These are phyloP conservation scores for Penicillium sp. DNA, from an alignment of 2,329 filamentous ascomycete species.

Conservation along the genomic window DNA sequence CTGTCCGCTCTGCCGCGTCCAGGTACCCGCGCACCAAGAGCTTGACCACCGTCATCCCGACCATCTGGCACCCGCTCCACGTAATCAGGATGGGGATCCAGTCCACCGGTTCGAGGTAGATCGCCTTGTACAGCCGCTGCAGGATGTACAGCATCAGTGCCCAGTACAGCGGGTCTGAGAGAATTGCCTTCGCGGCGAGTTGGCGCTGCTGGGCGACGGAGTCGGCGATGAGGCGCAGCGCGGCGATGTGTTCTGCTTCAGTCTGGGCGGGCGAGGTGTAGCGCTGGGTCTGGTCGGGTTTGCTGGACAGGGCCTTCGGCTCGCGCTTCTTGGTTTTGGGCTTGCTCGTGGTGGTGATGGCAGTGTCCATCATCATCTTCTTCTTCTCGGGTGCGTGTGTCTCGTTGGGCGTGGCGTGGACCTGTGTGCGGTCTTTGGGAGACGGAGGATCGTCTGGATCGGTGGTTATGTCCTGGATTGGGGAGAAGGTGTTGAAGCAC, in stretches of 20 bases:
- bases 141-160: conserved; percentile 20
- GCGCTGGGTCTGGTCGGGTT: not conserved
- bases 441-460: too few relatives aligned
- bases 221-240: conserved; percentile 72
- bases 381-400: too few relatives aligned
- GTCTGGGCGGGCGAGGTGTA: not conserved
- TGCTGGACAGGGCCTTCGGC: not conserved
- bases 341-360: too few relatives aligned
- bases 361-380: too few relatives aligned
- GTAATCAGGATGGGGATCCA: not conserved
- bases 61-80: not conserved
- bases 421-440: too few relatives aligned
- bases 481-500: too few relatives aligned
- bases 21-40: not conserved
- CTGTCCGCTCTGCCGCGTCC: conserved; percentile 6
- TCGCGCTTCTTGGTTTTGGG: too few relatives aligned
- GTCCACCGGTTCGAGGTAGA: conserved; percentile 32
- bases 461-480: too few relatives aligned
- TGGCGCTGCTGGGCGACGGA: conserved; percentile 80
- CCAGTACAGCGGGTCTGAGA: conserved; percentile 56
- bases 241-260: conserved; percentile 62
- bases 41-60: conserved; percentile 48
- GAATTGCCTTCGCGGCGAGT: conserved; percentile 59
- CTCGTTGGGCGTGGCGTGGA: too few relatives aligned
- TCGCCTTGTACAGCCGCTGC: conserved; percentile 44